Conservation (phyloP, 2,329 filamentous ascomycete species). For the Paramyrothecium roridum region DNA sequence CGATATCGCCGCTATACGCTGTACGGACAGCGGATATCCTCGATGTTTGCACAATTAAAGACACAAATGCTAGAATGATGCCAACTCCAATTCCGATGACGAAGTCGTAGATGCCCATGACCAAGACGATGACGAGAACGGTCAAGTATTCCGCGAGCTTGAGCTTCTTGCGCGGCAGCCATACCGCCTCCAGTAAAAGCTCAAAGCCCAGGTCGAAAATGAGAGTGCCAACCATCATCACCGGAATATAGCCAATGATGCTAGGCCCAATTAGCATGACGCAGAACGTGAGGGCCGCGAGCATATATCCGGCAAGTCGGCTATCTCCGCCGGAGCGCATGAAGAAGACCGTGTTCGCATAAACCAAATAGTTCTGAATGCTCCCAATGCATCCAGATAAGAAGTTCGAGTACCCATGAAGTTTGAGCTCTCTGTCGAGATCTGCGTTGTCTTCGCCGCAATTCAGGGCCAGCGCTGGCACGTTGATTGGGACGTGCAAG, state of each 20-base stretch:
- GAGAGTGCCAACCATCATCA: constrained; percentile 93
- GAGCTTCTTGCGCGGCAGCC: constrained; percentile 84
- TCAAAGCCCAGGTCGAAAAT: constrained; percentile 96
- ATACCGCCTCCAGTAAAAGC: constrained; percentile 81
- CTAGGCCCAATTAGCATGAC: constrained; percentile 83
- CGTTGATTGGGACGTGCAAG: constrained; percentile 95
- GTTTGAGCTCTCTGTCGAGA: constrained; percentile 84
- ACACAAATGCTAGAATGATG: constrained; percentile 86
- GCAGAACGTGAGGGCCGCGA: constrained; percentile 75
- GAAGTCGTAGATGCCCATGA: constrained; percentile 97
- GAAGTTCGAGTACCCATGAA: constrained; percentile 91
- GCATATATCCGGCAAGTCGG: constrained; percentile 78
- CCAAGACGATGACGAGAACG: constrained; percentile 82
- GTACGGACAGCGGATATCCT: constrained; percentile 84
- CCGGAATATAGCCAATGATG: constrained; percentile 89
- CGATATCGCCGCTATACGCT: constrained; percentile 84
- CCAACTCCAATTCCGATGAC: constrained; percentile 91
- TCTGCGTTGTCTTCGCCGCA: constrained; percentile 90
- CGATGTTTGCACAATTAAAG: constrained; percentile 88
- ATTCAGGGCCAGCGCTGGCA: constrained; percentile 86
- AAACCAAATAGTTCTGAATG: constrained; percentile 95
- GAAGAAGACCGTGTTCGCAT: constrained; percentile 96
- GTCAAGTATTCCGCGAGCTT: constrained; percentile 87
- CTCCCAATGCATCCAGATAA: constrained; percentile 83
- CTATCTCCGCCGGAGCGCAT: constrained; percentile 88